Evolutionary conservation across 2,329 filamentous ascomycete species (phyloP), one percentile per base, ranked within the genome.

Genomic region (Tolypocladium inflatum): DNA sequence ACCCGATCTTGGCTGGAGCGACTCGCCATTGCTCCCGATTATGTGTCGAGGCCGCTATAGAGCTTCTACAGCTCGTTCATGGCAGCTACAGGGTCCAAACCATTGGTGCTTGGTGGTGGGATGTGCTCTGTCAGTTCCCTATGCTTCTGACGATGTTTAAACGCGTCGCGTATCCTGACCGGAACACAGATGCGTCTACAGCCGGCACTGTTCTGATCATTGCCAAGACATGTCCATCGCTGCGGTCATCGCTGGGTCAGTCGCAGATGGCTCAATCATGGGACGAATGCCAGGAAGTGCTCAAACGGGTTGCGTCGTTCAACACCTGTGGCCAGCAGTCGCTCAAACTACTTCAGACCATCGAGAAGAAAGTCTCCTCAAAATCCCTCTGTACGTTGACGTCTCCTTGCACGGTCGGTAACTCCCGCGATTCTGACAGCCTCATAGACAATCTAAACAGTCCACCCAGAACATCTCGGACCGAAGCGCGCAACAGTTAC

Each of bases 51-150:
- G 62, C 69, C 2, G 69, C 71, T 0, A 63, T 68, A 4, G 63
- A 70, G 11, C 63, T 75, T 2, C 63, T 73, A 2, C 60, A 62
- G 1, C 63, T 70, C 7, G 61, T 73, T 1, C 59, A 70, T 38
- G 59, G 66, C 15, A 72, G 66, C 4, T 68, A 69, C 42, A 55
- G 57, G 43, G 67, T 66, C 1, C 60, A 66, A 1, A 43, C 62
- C 1, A 66, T 67, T 3, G 70, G 69, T 26, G 63, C 67, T 4
- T 73, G 70, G 72, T 74, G 72, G 72, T 73, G 73, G 59, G 73
- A 74, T 57, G 70, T 68, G 11, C 71, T 74, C 19, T 74, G 72
- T 73, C 65, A 42, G 70, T 64, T 43, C 11, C 10, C n/a, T n/a
- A 3, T 4, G n/a, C 8, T 4, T 43, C n/a, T 4, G 11, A 21